These are phyloP conservation scores for Hortiboletus campestris DNA, from an alignment of 768 basidiomycete species.

Conservation along the genomic window DNA sequence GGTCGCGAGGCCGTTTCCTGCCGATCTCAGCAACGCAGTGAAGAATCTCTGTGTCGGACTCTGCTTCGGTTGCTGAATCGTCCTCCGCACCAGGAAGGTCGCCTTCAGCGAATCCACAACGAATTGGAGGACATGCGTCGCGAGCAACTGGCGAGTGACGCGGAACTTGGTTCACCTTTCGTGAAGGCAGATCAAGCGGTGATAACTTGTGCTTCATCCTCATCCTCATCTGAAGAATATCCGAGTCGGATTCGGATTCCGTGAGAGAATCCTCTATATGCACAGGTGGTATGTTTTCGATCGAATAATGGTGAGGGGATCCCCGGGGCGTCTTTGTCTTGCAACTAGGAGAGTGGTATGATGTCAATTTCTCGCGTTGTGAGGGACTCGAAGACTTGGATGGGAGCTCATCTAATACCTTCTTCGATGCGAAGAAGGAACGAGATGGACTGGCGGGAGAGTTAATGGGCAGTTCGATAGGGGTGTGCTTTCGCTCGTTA, in stretches of 20 bases:
- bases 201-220: not conserved
- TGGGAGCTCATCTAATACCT: not conserved
- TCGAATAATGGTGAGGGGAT: not conserved
- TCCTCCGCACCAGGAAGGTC: constrained; percentile 9
- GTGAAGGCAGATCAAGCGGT: not conserved
- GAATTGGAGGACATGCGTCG: not conserved
- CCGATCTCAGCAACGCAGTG: constrained; percentile 20
- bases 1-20: constrained; percentile 1
- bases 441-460: not conserved
- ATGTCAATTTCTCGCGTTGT: not conserved
- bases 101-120: not conserved
- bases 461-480: not conserved
- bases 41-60: constrained; percentile 31
- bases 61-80: constrained; percentile 33
- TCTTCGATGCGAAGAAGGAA: not conserved
- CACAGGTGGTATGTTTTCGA: constrained; percentile 2
- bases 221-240: constrained; percentile 10
- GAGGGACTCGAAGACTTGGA: not conserved
- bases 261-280: constrained; percentile 29
- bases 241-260: constrained; percentile 31
- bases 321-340: not conserved
- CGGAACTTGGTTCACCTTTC: not conserved
- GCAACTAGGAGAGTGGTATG: constrained; percentile 1
- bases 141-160: not conserved
- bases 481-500: not conserved